Base-by-base conservation (phyloP, 2,329 filamentous ascomycete species). In the Aspergillus piperis region DNA sequence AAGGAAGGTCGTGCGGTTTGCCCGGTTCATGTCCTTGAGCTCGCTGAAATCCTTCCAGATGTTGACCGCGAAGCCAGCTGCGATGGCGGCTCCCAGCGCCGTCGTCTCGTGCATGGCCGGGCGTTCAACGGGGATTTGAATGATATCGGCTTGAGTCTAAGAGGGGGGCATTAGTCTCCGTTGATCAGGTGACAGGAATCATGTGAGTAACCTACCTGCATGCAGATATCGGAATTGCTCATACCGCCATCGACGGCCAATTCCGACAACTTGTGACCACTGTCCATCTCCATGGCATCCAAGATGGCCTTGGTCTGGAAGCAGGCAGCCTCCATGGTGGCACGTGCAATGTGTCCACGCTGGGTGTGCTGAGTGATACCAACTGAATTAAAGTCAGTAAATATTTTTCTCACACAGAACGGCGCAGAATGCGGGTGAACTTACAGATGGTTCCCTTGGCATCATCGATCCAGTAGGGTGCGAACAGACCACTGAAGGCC, bases 381-480 rank as follows among this genome's bases (percentile, higher is more conserved):
- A 69, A 94, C 87, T 87, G 62, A 36, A 60, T 23, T 53, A 15
- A 19, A 27, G 42, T 63, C 7, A 63, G 62, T 52, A 23, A 49
- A 17, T 44, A 4, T 2, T 6, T 21, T 21, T 3, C 21, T 11
- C 30, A 2, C 7, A 27, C 27, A 15, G 25, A 57, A 30, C 19
- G 32, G 11, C 11, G 30, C 17, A 19, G 8, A 36, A 17, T 0
- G 8, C 2, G 55, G 11, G 49, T 11, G 25, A 27, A 80, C 84
- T 78, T 80, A 88, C 85, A 93, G 58, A 95, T 86, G 5, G 92
- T 96, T 61, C 92, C 92, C 74, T 92, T 90, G 19, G 92, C 92
- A 77, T 96, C 91, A 72, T 96, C 92, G 63, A 96, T 94, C 92
- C 92, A 96, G 77, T 96, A 96, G 0, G 92, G 92, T 1, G 92